Base-by-base conservation (phyloP, 805 yeast species). In the Schwanniomyces vanrijiae region DNA sequence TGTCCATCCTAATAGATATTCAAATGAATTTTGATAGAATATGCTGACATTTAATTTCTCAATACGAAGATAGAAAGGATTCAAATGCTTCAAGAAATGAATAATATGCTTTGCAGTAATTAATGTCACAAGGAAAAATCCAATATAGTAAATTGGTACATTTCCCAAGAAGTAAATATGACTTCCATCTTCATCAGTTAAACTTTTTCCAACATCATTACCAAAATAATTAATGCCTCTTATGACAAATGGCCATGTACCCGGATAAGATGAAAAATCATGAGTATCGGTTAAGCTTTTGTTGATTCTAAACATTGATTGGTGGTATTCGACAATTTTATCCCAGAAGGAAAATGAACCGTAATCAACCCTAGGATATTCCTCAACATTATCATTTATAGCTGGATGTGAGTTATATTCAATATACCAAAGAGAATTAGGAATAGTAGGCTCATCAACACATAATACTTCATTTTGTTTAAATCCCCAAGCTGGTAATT, bases 401-500 rank as follows among this genome's bases (percentile, higher is more conserved):
- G 66, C 56, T 13, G 86, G 87, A 62, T 84, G 86, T 21, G 63
- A 60, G 55, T 86, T 85, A 49, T 68, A 68, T 60, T 90, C 97
- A 53, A 91, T 68, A 57, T 73, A 81, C 88, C 96, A 91, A 41
- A 84, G 64, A 0, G 95, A 77, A 61, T 85, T 82, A 22, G 81
- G 80, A 45, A 75, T 63, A 14, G 81, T 80, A 11, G 97, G 94
- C 22, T 80, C 81, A 43, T 83, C 84, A 44, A 90, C 78, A 64
- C 99, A 94, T 35, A 90, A 69, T 9, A 92, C 95, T 71, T 94
- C 99, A 66, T 86, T 88, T 63, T 90, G 97, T 49, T 76, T 76
- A 55, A 77, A 79, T 1, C 88, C 97, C 95, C 96, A 88, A 6
- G 75, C 77, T n/a, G 97, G 97, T 35, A 94, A 72, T 59, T 75